Evolutionary conservation across 1,284 basidiomycete species (phyloP).

Genomic region (Dichomitus squalens): DNA sequence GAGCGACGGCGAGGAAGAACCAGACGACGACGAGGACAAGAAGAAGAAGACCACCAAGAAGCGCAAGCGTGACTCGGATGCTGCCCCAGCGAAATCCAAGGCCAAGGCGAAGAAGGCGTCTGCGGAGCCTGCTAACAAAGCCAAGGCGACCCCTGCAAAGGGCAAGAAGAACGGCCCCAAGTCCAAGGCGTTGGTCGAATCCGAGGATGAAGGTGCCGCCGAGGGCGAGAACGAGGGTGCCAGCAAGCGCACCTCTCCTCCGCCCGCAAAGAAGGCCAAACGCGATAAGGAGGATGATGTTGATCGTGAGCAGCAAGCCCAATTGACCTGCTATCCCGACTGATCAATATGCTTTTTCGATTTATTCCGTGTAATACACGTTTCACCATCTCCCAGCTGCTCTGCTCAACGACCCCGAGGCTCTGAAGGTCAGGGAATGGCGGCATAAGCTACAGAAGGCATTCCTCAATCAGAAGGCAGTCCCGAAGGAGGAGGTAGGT

Average conservation of each 20-base stretch:
- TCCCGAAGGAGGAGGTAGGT: slow-evolving; percentile 58
- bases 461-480: slow-evolving; percentile 70
- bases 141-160: slow-evolving; percentile 44
- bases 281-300: slow-evolving; percentile 65
- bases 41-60: slow-evolving; percentile 43
- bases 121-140: slow-evolving; percentile 42
- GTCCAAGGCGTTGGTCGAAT: slow-evolving; percentile 69
- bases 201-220: slow-evolving; percentile 67
- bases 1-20: slow-evolving; percentile 58
- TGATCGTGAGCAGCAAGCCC: slow-evolving; percentile 44
- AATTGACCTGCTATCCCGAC: background rate
- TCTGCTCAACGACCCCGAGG: slow-evolving; percentile 62
- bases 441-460: slow-evolving; percentile 89
- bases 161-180: slow-evolving; percentile 63
- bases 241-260: slow-evolving; percentile 59
- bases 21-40: slow-evolving; percentile 56
- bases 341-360: background rate
- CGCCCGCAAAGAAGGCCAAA: slow-evolving; percentile 68
- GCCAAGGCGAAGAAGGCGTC: slow-evolving; percentile 63
- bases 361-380: too few relatives aligned
- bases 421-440: slow-evolving; percentile 82
- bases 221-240: slow-evolving; percentile 47
- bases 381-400: slow-evolving; percentile 6
- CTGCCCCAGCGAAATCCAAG: slow-evolving; percentile 38
- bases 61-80: slow-evolving; percentile 54